Conservation (phyloP, 2,329 filamentous ascomycete species). For the Phialophora expanda region DNA sequence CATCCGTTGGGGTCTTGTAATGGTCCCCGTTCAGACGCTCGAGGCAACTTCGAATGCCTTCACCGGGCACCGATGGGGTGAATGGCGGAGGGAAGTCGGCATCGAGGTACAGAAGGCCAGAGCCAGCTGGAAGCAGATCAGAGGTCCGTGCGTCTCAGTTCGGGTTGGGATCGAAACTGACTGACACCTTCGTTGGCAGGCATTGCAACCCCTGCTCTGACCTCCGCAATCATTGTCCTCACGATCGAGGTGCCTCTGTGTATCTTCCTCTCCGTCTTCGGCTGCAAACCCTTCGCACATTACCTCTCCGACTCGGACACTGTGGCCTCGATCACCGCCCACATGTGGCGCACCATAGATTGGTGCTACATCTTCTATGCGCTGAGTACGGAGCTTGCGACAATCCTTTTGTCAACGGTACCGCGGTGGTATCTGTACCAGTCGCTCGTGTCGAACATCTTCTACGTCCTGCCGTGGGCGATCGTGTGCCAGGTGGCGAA, state of each 20-base stretch:
- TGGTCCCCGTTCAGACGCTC: constrained; percentile 72
- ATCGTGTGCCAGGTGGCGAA: constrained; percentile 60
- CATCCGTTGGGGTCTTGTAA: constrained; percentile 74
- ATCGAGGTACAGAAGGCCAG: constrained; percentile 40
- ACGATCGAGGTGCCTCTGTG: constrained; percentile 66
- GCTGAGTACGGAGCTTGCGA: constrained; percentile 67
- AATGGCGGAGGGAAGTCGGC: constrained; percentile 50
- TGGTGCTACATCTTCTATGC: constrained; percentile 75
- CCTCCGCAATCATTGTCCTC: constrained; percentile 61
- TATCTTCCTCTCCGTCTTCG: constrained; percentile 65
- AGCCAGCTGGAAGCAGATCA: constrained; percentile 44
- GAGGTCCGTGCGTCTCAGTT: constrained; percentile 1
- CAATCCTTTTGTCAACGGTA: constrained; percentile 66
- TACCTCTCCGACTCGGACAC: constrained; percentile 64
- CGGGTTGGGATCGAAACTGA: background rate
- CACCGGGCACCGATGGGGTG: constrained; percentile 70
- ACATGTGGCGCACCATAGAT: constrained; percentile 69
- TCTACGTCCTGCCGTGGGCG: constrained; percentile 74
- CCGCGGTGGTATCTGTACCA: constrained; percentile 73
- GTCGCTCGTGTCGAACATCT: constrained; percentile 67
- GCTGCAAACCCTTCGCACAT: constrained; percentile 64
- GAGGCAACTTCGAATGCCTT: constrained; percentile 70
- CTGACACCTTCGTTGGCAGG: constrained; percentile 30
- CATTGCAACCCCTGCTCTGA: constrained; percentile 60
- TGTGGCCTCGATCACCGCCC: constrained; percentile 65